Base-by-base conservation (phyloP, 1,284 basidiomycete species). In the Xerocomus subilludens region DNA sequence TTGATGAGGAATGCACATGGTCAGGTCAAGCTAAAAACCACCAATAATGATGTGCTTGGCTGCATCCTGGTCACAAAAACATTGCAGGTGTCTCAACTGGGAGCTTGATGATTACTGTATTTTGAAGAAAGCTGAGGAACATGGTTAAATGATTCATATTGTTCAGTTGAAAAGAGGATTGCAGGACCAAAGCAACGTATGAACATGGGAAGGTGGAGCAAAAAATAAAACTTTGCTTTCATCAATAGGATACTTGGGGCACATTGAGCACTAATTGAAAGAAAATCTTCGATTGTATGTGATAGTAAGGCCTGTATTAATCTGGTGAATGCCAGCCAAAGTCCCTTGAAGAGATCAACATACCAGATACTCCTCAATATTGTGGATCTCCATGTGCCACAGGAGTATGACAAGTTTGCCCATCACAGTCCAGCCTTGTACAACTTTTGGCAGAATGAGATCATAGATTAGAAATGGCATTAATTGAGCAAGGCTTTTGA, bases 401-500 rank as follows among this genome's bases (percentile, higher is more conserved):
- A 72, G 47, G 6, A 72, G 62, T 1, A 82, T 81, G 0, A 77
- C 76, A 1, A 84, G 70, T 5, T 74, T 32, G 1, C 82, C 80
- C 27, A 84, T 79, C 0, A 70, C 18, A 0, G 70, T 55, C 83
- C 82, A 84, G 0, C 76, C 76, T 58, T 82, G 35, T 14, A 75
- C 74, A 4, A 84, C 56, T 5, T 38, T 36, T 2, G 72, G 49
- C 1, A 76, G 71, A 4, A 84, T 78, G 6, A 85, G 73, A 35
- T 79, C 78, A n/a, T 75, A 74, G 2, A 83, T 67, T 10, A 79
- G 64, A 71, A 82, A 84, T 4, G 80, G 62, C 77, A 83, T 81
- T 2, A 82, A 71, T 59, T 85, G 83, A 5, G 70, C 69, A 4
- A 85, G 69, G 16, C 74, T 81, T 67, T 84, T 83, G 76, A 84